Percentiles rank a stretch among this genome's conserved stretches.
Evolutionary conservation across 2,329 filamentous ascomycete genomes (phyloP).

Genomic region (Penicillium sp.): DNA sequence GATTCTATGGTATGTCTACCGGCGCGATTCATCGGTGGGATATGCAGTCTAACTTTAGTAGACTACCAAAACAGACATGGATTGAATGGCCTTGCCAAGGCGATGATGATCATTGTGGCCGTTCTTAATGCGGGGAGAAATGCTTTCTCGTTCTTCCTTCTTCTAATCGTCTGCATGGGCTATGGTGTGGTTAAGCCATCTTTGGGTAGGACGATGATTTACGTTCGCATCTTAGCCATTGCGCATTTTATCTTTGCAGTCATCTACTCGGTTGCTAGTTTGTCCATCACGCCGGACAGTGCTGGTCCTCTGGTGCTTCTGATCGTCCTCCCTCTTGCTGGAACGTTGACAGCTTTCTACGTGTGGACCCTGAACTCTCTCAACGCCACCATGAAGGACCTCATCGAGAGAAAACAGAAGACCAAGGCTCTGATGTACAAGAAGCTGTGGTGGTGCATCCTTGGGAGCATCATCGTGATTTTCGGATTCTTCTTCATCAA

Average conservation of each 20-base stretch:
- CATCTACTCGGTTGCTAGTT: slow-evolving; percentile 84
- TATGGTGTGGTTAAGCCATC: slow-evolving; percentile 96
- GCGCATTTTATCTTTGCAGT: slow-evolving; percentile 94
- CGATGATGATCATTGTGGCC: slow-evolving; percentile 85
- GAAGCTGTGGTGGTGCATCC: slow-evolving; percentile 97
- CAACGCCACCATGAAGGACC: slow-evolving; percentile 90
- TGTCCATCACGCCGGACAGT: slow-evolving; percentile 83
- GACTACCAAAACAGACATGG: slow-evolving; percentile 93
- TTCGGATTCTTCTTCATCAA: slow-evolving; percentile 99
- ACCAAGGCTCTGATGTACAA: slow-evolving; percentile 95
- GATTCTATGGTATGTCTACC: slow-evolving; percentile 77
- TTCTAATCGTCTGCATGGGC: slow-evolving; percentile 98
- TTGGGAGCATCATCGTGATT: slow-evolving; percentile 87
- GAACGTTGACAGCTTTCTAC: slow-evolving; percentile 92
- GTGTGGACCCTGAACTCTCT: slow-evolving; percentile 98
- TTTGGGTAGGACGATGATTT: slow-evolving; percentile 89
- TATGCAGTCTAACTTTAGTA: slow-evolving; percentile 43
- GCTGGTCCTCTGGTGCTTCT: slow-evolving; percentile 88
- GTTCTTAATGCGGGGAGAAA: slow-evolving; percentile 90
- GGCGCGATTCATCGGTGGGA: not conserved
- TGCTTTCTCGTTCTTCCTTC: slow-evolving; percentile 96
- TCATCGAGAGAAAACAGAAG: slow-evolving; percentile 90
- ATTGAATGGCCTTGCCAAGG: slow-evolving; percentile 76
- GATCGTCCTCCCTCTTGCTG: slow-evolving; percentile 87
- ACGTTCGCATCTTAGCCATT: slow-evolving; percentile 83